A percentile compares a stretch with the other conserved stretches of the same genome.
Conservation (phyloP, 208 protist species). For the Leishmania mexicana region DNA sequence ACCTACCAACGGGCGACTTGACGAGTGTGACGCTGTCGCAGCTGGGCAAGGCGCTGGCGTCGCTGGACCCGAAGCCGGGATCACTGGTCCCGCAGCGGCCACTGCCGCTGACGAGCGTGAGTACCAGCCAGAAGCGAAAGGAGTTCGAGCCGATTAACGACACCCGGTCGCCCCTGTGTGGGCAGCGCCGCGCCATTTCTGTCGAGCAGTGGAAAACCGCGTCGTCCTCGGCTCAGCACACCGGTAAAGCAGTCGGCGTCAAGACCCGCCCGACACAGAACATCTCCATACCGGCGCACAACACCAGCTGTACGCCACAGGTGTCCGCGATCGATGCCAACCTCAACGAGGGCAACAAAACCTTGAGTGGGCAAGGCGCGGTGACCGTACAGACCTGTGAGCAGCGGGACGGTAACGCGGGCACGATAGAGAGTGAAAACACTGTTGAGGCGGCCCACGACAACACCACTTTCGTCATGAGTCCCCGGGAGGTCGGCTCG, state of each 20-base stretch:
- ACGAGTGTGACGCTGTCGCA: conserved; percentile 32
- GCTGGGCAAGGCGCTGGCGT: conserved; percentile 35
- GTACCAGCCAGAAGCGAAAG: background rate
- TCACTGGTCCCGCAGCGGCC: background rate
- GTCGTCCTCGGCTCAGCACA: background rate
- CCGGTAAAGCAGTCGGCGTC: background rate
- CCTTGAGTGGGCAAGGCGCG: background rate
- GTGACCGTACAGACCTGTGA: too few species aligned
- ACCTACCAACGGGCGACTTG: conserved; percentile 57
- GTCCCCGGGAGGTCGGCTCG: background rate
- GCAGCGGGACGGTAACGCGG: background rate
- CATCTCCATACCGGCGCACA: background rate
- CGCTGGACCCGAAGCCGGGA: conserved; percentile 38
- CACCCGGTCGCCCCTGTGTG: background rate
- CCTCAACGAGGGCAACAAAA: background rate
- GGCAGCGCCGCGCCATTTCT: background rate
- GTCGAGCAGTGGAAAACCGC: background rate
- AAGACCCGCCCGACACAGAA: background rate
- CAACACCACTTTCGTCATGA: background rate
- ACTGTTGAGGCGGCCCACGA: too few species aligned
- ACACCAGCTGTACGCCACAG: background rate
- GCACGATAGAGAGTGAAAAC: too few species aligned
- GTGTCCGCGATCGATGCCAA: background rate
- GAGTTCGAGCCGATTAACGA: conserved; percentile 13
- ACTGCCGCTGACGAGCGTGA: background rate